Evolutionary conservation across 2,329 filamentous ascomycete genomes (phyloP), one percentile per base, ranked within the genome.

Genomic region (Aspergillus nomiae): DNA sequence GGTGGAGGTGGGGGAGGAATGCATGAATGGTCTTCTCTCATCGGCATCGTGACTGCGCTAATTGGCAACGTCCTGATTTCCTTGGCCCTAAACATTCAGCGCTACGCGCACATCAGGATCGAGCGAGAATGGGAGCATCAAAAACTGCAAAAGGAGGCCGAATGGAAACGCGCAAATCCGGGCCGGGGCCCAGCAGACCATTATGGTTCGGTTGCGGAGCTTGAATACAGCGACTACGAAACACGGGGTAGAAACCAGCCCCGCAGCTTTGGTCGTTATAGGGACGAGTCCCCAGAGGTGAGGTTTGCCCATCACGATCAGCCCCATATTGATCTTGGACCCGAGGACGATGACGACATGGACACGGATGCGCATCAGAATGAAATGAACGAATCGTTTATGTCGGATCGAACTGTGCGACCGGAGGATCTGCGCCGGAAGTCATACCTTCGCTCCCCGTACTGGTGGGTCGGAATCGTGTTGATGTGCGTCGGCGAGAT

Each of bases 401-500:
- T 75, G 10, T 81, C 80, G 8, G 79, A 81, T 53, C 76, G 75
- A 10, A 81, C 77, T 2, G 69, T 77, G 55, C 75, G 74, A 28
- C 72, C 77, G 1, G 76, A 73, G 4, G 74, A 76, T 2, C 76
- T 74, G 41, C 82, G 83, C 65, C 82, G 88, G 34, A 89, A 89
- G 62, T 90, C 87, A 7, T 99, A 99, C 77, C 86, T 99, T 63
- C 89, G 88, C 67, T 97, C 93, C 41, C 92, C 93, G 1, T 97
- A 95, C 74, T 99, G 95, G 95, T 99, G 95, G 95, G 81, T 89
- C 36, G 95, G 95, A 24, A 94, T 98, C 68, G 86, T 96, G 19
- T 84, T 99, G 63, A 99, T 99, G 87, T 92, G 90, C 0, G 81
- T 97, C 28, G 95, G 95, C 62, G 95, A 99, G 81, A 90, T 91